Conservation (phyloP, 768 basidiomycete species). For the Vishniacozyma victoriae region DNA sequence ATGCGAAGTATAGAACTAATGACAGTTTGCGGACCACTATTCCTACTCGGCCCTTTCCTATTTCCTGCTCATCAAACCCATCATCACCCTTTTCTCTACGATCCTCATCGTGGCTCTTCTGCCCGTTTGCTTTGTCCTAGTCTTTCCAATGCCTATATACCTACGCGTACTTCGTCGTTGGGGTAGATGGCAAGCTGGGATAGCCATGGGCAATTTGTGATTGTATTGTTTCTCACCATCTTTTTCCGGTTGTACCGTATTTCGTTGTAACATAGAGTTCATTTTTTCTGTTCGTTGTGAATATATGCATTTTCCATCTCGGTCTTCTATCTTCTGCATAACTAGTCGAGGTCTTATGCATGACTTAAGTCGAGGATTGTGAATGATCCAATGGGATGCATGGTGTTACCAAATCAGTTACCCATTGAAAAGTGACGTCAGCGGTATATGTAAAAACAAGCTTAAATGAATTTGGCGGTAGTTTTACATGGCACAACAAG, state of each 20-base stretch:
- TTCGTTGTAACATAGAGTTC: too few species aligned
- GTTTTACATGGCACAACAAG: too few species aligned
- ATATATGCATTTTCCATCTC: slow-evolving; percentile 13
- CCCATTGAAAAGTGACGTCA: too few species aligned
- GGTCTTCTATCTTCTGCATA: slow-evolving; percentile 22
- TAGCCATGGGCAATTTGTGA: slow-evolving; percentile 39
- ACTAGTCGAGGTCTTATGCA: too few species aligned
- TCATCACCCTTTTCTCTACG: slow-evolving; percentile 42
- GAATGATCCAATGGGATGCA: too few species aligned
- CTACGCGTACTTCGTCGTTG: slow-evolving; percentile 30
- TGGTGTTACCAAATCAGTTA: too few species aligned
- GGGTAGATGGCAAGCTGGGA: slow-evolving; percentile 45
- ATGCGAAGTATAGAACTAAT: slow-evolving; percentile 1
- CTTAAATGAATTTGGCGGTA: too few species aligned
- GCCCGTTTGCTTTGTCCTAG: slow-evolving; percentile 22
- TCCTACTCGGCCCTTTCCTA: slow-evolving; percentile 43
- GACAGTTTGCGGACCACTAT: slow-evolving; percentile 36
- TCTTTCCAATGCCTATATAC: slow-evolving; percentile 32
- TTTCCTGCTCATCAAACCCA: slow-evolving; percentile 44
- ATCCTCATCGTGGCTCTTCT: slow-evolving; percentile 34
- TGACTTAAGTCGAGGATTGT: too few species aligned
- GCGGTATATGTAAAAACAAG: too few species aligned
- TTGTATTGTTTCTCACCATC: too few species aligned
- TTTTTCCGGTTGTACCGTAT: too few species aligned
- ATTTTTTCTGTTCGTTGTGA: too few species aligned